Conservation (phyloP, 768 basidiomycete species). For the Mycena pura region DNA sequence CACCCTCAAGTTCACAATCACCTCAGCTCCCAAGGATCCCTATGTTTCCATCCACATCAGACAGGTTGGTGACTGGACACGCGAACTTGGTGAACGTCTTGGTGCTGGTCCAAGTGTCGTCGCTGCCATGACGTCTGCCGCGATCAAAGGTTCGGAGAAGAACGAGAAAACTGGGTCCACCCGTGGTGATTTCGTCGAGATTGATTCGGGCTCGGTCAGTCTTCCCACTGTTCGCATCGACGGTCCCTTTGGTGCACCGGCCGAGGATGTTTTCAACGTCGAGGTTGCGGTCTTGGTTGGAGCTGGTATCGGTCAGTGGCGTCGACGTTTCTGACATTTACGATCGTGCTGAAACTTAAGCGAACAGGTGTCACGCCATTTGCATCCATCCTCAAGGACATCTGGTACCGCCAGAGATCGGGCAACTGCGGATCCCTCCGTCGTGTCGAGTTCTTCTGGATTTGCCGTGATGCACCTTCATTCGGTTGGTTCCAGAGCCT, state of each 20-base stretch:
- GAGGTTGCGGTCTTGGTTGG: conserved; percentile 93
- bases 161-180: conserved; percentile 51
- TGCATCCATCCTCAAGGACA: conserved; percentile 92
- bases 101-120: conserved; percentile 82
- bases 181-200: conserved; percentile 84
- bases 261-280: conserved; percentile 86
- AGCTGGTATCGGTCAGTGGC: conserved; percentile 82
- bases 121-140: conserved; percentile 77
- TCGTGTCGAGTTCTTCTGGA: conserved; percentile 95
- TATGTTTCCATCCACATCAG: conserved; percentile 93
- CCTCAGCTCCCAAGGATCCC: conserved; percentile 93
- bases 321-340: background rate
- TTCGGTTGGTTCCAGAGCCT: conserved; percentile 97
- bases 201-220: conserved; percentile 58
- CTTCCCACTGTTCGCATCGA: conserved; percentile 82
- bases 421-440: conserved; percentile 80
- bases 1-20: conserved; percentile 83
- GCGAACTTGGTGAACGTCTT: conserved; percentile 83
- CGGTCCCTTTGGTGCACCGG: conserved; percentile 92
- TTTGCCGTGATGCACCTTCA: conserved; percentile 93
- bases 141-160: conserved; percentile 79
- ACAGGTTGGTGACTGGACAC: conserved; percentile 91
- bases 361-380: conserved; percentile 87
- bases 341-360: conserved; percentile 3
- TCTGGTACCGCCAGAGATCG: conserved; percentile 90